Base-by-base conservation (phyloP, 2,329 filamentous ascomycete genomes). In the Hymenoscyphus salicellus region DNA sequence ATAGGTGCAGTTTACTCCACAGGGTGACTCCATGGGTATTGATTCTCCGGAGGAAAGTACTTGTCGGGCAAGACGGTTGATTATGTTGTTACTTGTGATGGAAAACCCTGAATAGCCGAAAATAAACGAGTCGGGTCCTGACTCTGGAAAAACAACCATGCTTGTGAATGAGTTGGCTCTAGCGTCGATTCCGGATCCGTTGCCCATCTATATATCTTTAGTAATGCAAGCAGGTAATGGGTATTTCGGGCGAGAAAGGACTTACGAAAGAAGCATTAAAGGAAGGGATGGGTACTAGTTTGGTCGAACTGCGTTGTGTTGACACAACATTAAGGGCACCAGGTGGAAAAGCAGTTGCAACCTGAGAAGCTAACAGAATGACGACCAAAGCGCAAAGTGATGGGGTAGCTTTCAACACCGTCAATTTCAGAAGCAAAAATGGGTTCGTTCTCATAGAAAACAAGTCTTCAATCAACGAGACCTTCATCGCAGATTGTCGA, bases 241-340 rank as follows among this genome's bases (percentile, higher is more conserved):
- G 32, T 26, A 17, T 20, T 38, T 20, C 17, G 26, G 23, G 1
- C 10, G 33, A 20, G 16, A 17, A 33, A 11, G 20, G 11, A 66
- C 68, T 60, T 57, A 72, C 67, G 63, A 69, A 72, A 10, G 70
- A 69, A 26, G 68, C 65, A 59, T 71, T 69, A n/a, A 68, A 73
- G 3, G 65, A 66, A 4, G 68, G 66, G 4, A 71, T 64, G 10
- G 23, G 5, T 6, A 65, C 33, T n/a, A 10, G 1, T 3, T 60
- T 7, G 52, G 49, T 68, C 0, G 57, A 61, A 16, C 36, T 60
- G 10, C 49, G 52, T 23, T 66, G 63, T 2, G 28, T 33, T 2
- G 63, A 56, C 6, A 61, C 41, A 36, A 73, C 49, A 8, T 62
- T 69, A 32, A 73, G 69, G 0, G 69, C 71, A 49, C 71, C 70